A percentile compares a stretch with the other conserved stretches of the same genome.
These are phyloP conservation scores for Mesostigma viride DNA, from an alignment of 139 green algal genomes.

Conservation along the genomic window DNA sequence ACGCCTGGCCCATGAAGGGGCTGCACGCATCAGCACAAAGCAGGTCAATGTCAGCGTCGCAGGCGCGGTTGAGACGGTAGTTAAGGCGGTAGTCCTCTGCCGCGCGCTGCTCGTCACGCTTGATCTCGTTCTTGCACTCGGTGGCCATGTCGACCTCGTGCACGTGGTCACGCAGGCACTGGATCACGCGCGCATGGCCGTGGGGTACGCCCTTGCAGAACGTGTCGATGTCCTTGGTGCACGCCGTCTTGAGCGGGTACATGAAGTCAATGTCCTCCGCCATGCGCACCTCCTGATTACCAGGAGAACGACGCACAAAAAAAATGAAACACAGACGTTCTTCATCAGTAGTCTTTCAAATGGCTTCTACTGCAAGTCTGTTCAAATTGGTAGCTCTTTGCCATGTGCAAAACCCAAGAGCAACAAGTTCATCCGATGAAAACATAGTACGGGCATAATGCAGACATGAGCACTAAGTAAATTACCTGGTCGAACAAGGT, in stretches of 20 bases:
- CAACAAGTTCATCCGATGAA: too few relatives aligned
- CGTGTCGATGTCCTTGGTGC: conserved; percentile 45
- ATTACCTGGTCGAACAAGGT: conserved; percentile 40
- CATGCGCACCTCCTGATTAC: conserved; percentile 35
- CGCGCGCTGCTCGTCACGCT: conserved; percentile 42
- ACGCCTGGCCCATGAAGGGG: conserved; percentile 41
- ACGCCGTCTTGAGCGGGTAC: conserved; percentile 58
- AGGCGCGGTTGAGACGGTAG: conserved; percentile 59
- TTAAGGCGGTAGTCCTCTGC: conserved; percentile 75
- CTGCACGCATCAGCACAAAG: conserved; percentile 55
- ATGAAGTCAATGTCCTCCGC: conserved; percentile 42
- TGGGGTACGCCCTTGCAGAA: conserved; percentile 63
- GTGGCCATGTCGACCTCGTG: conserved; percentile 48
- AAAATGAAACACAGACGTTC: too few relatives aligned
- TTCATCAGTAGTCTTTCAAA: too few relatives aligned
- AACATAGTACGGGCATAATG: conserved; percentile 14
- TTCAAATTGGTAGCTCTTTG: too few relatives aligned
- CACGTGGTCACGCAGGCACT: conserved; percentile 58
- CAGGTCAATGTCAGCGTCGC: conserved; percentile 51
- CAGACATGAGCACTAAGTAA: background rate
- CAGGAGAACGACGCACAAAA: too few relatives aligned
- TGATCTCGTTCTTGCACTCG: conserved; percentile 60
- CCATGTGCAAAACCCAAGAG: too few relatives aligned
- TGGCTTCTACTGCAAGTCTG: too few relatives aligned
- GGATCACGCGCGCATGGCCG: conserved; percentile 55